phyloP scores from a whole-genome alignment of 2,329 filamentous ascomycete species.

The Nemania abortiva region DNA sequence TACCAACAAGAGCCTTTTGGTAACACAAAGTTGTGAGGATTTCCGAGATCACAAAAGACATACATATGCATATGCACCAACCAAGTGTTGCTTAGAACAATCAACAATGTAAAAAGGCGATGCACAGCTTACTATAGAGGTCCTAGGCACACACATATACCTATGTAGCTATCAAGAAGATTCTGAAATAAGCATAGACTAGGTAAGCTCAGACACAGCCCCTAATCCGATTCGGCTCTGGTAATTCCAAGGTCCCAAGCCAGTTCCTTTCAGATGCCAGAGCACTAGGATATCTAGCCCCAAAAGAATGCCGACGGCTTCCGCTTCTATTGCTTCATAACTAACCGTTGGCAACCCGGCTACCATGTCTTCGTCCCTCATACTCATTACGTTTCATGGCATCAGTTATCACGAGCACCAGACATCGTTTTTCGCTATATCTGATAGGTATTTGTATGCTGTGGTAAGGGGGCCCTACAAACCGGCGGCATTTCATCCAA shows the following conservation, averaged over 20 bases:
- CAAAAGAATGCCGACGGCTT: too few species aligned
- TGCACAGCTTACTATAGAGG: constrained; percentile 28
- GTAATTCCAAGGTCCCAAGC: not conserved
- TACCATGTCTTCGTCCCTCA: not conserved
- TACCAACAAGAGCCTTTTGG: constrained; percentile 2
- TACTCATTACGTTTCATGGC: not conserved
- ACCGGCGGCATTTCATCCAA: constrained; percentile 16
- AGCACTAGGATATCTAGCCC: not conserved
- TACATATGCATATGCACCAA: constrained; percentile 1
- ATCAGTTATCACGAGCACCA: not conserved
- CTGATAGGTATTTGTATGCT: not conserved
- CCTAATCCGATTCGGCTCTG: not conserved
- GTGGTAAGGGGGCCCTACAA: not conserved
- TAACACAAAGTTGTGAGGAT: constrained; percentile 6
- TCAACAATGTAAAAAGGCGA: constrained; percentile 10
- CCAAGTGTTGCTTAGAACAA: constrained; percentile 7
- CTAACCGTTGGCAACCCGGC: not conserved
- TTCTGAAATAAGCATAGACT: constrained; percentile 3
- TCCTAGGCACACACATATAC: constrained; percentile 8
- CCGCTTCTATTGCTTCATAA: too few species aligned
- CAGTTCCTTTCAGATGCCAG: not conserved
- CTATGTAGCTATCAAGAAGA: not conserved
- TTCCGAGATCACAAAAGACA: not conserved
- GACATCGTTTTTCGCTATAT: not conserved
- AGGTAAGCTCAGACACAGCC: constrained; percentile 3